Conservation (phyloP, 2,329 filamentous ascomycete genomes). For the Cytospora chrysosperma region DNA sequence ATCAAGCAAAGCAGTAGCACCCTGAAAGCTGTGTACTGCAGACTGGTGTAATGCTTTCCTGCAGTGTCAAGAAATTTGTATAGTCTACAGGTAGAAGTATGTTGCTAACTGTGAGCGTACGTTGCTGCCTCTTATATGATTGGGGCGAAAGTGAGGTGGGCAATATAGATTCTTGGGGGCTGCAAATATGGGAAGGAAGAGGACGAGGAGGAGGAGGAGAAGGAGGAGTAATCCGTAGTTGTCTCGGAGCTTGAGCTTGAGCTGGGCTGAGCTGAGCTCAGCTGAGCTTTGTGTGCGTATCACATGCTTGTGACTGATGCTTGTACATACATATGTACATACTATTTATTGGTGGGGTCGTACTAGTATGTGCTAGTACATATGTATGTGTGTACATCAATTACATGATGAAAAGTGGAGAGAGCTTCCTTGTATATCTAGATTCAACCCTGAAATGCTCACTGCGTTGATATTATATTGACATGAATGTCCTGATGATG, state of each 20-base stretch:
- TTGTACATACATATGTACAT: too few relatives aligned
- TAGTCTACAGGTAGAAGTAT: not conserved
- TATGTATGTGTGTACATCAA: too few relatives aligned
- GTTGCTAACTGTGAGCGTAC: not conserved
- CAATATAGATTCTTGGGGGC: not conserved
- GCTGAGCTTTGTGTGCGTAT: not conserved
- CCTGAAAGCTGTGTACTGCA: not conserved
- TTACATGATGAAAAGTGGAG: too few relatives aligned
- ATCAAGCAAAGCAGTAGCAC: not conserved
- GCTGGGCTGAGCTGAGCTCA: not conserved
- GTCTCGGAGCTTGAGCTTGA: not conserved
- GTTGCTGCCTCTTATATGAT: not conserved
- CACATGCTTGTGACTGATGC: too few relatives aligned
- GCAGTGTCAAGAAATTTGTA: not conserved
- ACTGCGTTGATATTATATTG: too few relatives aligned
- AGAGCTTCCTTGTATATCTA: too few relatives aligned
- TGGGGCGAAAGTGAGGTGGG: too few relatives aligned
- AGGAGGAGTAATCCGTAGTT: not conserved
- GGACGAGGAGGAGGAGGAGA: too few relatives aligned
- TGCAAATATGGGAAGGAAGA: not conserved
- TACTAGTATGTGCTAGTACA: too few relatives aligned
- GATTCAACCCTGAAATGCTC: too few relatives aligned
- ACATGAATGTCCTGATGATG: too few relatives aligned
- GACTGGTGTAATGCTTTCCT: not conserved
- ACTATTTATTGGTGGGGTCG: too few relatives aligned